Conservation (phyloP, 2,329 filamentous ascomycete species). For the Colletotrichum lentis region DNA sequence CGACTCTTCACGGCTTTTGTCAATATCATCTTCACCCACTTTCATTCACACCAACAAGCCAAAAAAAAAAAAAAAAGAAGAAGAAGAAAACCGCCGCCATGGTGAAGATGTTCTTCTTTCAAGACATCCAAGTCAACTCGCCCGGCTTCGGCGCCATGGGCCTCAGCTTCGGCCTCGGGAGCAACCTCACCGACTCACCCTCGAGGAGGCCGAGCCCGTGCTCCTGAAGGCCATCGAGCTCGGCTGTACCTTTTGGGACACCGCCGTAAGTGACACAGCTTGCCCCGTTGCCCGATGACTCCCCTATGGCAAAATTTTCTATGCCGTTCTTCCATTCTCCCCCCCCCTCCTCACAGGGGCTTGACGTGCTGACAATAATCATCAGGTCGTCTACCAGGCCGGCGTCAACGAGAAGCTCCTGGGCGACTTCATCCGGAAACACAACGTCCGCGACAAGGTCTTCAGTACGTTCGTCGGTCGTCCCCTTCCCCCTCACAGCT, state of each 20-base stretch:
- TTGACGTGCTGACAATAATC: not conserved
- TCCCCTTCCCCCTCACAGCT: not conserved
- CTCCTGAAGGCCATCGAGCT: slow-evolving; percentile 58
- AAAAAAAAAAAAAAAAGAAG: too few species aligned
- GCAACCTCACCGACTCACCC: slow-evolving; percentile 50
- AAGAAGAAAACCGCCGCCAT: slow-evolving; percentile 40
- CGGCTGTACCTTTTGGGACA: slow-evolving; percentile 57
- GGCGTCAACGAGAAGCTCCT: slow-evolving; percentile 60
- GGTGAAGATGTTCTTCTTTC: slow-evolving; percentile 54
- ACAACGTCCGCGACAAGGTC: slow-evolving; percentile 59
- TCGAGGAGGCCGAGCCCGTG: slow-evolving; percentile 58
- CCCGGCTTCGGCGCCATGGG: slow-evolving; percentile 62
- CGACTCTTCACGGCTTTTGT: not conserved
- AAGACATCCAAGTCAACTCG: slow-evolving; percentile 48
- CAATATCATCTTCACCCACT: not conserved
- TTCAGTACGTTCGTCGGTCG: slow-evolving; percentile 50
- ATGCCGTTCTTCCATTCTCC: not conserved
- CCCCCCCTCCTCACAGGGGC: not conserved
- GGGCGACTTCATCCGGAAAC: slow-evolving; percentile 59
- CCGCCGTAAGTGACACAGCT: slow-evolving; percentile 48
- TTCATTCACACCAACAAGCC: not conserved
- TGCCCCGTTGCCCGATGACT: too few species aligned
- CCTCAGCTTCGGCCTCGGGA: slow-evolving; percentile 54
- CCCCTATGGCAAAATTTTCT: too few species aligned
- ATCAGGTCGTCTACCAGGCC: slow-evolving; percentile 54